Evolutionary conservation across 768 basidiomycete genomes (phyloP), one percentile per base, ranked within the genome.

Genomic region (Lyophyllum atratum): DNA sequence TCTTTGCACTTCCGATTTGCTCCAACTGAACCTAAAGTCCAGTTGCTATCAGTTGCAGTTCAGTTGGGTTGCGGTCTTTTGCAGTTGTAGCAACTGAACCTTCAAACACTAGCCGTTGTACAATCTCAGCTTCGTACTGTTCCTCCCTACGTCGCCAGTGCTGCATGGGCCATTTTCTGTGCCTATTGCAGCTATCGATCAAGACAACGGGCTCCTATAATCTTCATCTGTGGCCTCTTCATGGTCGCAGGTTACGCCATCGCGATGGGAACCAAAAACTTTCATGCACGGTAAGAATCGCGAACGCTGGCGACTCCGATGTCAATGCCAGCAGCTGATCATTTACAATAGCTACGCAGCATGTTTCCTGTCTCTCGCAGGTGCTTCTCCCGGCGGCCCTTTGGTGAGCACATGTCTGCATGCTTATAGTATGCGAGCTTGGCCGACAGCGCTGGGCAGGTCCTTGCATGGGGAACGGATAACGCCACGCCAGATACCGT

Each of bases 401-500:
- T 63, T 66, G 34, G 65, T 61, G 28, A 49, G 42, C 51, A 19
- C 21, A 43, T 22, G 3, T 52, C 37, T 22, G 9, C 11, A 17
- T 11, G 33, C 29, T 17, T 37, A 6, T 21, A 17, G 11, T 17
- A 52, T n/a, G n/a, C n/a, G 17, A 21, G 21, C 15, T 40, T 12
- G 3, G 29, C 9, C 55, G 4, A 26, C 19, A 11, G 26, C 14
- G 6, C 33, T 11, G n/a, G 19, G 17, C 14, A 80, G 68, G 68
- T 75, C 45, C 64, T 81, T 22, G 70, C 76, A 5, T 81, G 80
- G 80, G 79, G 68, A n/a, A 76, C 77, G n/a, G 79, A 80, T 56
- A 82, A 82, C 55, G 76, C 80, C 3, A 76, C 78, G 1, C 80
- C 80, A 2, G 78, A 81, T 56, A 82, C 80, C 7, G 73, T 81